Percentiles rank a stretch among this genome's conserved stretches.
Evolutionary conservation across 805 yeast species (phyloP).

Genomic region (Brettanomyces sp.): DNA sequence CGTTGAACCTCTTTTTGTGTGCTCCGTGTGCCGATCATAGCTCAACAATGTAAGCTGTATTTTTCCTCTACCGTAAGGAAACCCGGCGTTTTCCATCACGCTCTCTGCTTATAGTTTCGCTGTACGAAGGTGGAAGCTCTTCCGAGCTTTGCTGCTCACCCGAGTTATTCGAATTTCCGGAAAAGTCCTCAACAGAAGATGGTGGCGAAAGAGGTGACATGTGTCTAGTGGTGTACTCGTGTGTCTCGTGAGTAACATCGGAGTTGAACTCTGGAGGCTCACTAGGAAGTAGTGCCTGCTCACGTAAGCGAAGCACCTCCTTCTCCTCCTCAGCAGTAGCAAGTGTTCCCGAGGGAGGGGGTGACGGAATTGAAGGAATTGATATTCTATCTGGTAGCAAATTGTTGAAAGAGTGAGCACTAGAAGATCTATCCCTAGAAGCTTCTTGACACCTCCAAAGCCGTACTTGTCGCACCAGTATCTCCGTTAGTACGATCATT

Average conservation of each 20-base stretch:
- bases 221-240: not conserved
- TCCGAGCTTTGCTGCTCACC: not conserved
- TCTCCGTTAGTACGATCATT: too few species aligned
- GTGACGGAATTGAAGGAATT: constrained; percentile 5
- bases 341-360: constrained; percentile 1
- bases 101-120: not conserved
- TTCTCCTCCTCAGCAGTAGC: constrained; percentile 33
- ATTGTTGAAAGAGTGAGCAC: not conserved
- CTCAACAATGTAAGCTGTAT: too few species aligned
- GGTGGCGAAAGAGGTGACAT: not conserved
- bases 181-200: not conserved
- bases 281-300: constrained; percentile 56
- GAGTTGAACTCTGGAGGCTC: constrained; percentile 26
- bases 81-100: too few species aligned
- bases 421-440: too few species aligned
- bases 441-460: too few species aligned
- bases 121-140: constrained; percentile 1
- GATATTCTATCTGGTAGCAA: not conserved
- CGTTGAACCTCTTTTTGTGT: too few species aligned
- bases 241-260: not conserved
- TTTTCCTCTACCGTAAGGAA: too few species aligned
- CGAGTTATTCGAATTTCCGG: too few species aligned
- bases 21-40: too few species aligned
- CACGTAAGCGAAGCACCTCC: constrained; percentile 42
- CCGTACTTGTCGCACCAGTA: too few species aligned